Conservation (phyloP, 306 rosid species). For the Gastrolobium bilobum region DNA sequence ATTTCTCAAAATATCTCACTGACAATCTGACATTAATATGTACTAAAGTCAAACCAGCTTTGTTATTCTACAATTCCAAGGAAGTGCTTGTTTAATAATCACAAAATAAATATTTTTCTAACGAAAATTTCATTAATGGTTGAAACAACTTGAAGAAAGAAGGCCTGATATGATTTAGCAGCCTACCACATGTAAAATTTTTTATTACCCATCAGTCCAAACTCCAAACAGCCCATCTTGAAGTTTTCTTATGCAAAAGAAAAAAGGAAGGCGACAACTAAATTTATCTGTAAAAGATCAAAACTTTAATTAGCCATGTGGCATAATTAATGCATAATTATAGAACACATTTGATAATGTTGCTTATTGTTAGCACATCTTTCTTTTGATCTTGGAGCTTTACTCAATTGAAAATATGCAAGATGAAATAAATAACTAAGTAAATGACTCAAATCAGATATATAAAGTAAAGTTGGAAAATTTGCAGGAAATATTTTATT, state of each 20-base stretch:
- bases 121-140: constrained; percentile 8
- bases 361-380: not conserved
- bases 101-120: constrained; percentile 1
- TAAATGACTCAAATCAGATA: constrained; percentile 12
- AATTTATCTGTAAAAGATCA: not conserved
- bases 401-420: constrained; percentile 12
- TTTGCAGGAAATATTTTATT: constrained; percentile 1
- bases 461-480: constrained; percentile 18
- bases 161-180: constrained; percentile 37
- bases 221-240: constrained; percentile 22
- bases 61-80: not conserved
- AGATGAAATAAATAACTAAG: constrained; percentile 25
- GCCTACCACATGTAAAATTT: constrained; percentile 2
- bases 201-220: not conserved
- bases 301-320: not conserved
- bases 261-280: not conserved
- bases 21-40: constrained; percentile 26
- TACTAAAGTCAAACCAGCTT: constrained; percentile 9
- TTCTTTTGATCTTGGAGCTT: constrained; percentile 4
- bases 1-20: constrained; percentile 21
- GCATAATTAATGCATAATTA: not conserved
- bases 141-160: constrained; percentile 21
- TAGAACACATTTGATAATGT: not conserved
- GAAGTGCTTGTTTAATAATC: constrained; percentile 20
- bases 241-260: not conserved